Base-by-base conservation (phyloP, 768 basidiomycete genomes). In the Serendipita sp. region DNA sequence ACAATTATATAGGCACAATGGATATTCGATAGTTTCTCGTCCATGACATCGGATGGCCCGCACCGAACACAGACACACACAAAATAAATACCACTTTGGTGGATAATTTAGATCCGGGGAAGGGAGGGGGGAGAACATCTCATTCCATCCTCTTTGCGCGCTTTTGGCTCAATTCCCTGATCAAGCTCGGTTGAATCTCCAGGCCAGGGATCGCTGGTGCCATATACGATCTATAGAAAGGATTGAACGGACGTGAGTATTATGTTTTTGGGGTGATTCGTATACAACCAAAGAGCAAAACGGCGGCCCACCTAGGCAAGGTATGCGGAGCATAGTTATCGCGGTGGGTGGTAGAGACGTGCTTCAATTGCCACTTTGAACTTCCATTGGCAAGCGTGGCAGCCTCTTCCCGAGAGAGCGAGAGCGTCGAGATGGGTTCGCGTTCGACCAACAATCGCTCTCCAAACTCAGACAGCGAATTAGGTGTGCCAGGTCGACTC, bases 71-170 rank as follows among this genome's bases (percentile, higher is more conserved):
- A n/a, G n/a, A n/a, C n/a, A n/a, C n/a, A n/a, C n/a, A n/a, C n/a
- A n/a, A n/a, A n/a, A 48, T 58, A 58, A 58, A 58, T 58, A 58
- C 53, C 53, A 58, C 53, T n/a, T 31, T 24, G 20, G 53, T 58
- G 53, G 53, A 58, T 58, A 58, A 58, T 11, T 58, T 58, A 58
- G 31, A 7, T 9, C 16, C 53, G n/a, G n/a, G n/a, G n/a, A n/a
- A n/a, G n/a, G n/a, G n/a, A n/a, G n/a, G n/a, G n/a, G n/a, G n/a
- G 45, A 50, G 26, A 50, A 7, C 9, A n/a, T 24, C 30, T 26
- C 30, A 58, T 26, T 58, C 53, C 17, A 58, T 58, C 53, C 9
- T 58, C 53, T 31, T 26, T 31, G 17, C 3, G 22, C 53, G n/a
- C 24, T 58, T 58, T 33, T 28, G 53, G 31, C 53, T 58, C 53